Evolutionary conservation across 2,329 filamentous ascomycete species (phyloP).

Genomic region (Chaetomium olivaceum): DNA sequence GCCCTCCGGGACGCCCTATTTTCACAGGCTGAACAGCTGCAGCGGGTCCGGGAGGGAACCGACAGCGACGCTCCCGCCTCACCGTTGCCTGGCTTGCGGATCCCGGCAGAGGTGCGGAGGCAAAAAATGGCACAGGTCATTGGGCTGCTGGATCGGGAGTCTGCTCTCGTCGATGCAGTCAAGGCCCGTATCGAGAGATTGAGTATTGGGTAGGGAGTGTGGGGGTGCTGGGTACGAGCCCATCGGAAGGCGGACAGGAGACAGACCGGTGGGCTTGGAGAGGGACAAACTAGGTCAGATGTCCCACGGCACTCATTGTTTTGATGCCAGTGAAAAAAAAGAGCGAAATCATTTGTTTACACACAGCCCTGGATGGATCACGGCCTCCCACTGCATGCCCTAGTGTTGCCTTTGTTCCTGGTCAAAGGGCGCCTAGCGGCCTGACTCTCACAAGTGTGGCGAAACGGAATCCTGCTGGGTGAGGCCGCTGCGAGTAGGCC

Average conservation of each 20-base stretch:
- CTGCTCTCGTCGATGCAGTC: conserved; percentile 67
- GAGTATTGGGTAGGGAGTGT: conserved; percentile 36
- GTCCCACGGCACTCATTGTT: conserved; percentile 11
- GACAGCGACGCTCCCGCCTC: conserved; percentile 34
- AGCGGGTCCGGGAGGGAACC: conserved; percentile 35
- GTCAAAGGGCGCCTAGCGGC: background rate
- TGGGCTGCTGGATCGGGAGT: conserved; percentile 64
- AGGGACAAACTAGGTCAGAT: conserved; percentile 10
- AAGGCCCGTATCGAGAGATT: conserved; percentile 62
- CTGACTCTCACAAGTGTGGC: background rate
- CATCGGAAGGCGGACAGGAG: conserved; percentile 6
- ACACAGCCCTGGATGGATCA: background rate
- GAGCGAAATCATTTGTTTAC: conserved; percentile 26
- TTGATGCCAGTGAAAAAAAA: conserved; percentile 10
- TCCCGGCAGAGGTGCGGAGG: conserved; percentile 62
- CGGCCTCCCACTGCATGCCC: conserved; percentile 11
- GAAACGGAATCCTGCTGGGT: conserved; percentile 1
- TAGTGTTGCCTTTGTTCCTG: background rate
- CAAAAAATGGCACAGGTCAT: conserved; percentile 66
- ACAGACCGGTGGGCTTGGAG: conserved; percentile 2
- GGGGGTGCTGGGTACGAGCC: background rate
- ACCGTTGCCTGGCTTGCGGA: conserved; percentile 47
- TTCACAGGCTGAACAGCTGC: conserved; percentile 52
- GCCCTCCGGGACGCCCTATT: conserved; percentile 54
- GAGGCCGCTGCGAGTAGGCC: background rate